A percentile compares a stretch with the other conserved stretches of the same genome.
Conservation (phyloP, 2,329 filamentous ascomycete genomes). For the Paramyrothecium sp. region DNA sequence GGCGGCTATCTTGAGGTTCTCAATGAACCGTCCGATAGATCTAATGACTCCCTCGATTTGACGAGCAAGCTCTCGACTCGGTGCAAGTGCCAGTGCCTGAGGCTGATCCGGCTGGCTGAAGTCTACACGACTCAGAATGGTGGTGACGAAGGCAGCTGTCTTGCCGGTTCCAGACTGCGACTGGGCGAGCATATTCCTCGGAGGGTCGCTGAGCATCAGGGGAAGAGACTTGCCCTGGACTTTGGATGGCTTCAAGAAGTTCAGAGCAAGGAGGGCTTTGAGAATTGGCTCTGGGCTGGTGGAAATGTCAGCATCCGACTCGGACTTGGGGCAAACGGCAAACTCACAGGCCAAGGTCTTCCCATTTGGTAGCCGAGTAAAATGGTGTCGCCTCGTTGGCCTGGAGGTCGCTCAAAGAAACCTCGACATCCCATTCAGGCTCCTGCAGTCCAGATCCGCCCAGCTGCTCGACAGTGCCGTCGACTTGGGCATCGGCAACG, state of each 20-base stretch:
- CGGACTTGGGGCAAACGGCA: neutral
- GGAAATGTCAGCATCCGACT: constrained; percentile 5
- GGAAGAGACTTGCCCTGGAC: constrained; percentile 95
- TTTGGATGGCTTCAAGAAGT: constrained; percentile 94
- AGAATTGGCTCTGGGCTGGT: constrained; percentile 56
- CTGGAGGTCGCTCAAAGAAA: constrained; percentile 88
- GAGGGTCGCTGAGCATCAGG: constrained; percentile 82
- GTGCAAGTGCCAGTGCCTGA: constrained; percentile 86
- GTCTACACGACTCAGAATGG: constrained; percentile 85
- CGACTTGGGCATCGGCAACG: constrained; percentile 29
- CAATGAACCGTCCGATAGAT: constrained; percentile 81
- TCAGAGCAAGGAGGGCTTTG: constrained; percentile 75
- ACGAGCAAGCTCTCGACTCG: constrained; percentile 89
- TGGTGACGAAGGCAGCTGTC: constrained; percentile 93
- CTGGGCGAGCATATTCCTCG: constrained; percentile 92
- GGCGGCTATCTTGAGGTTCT: constrained; percentile 71
- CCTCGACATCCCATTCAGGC: constrained; percentile 82
- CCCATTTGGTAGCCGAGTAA: constrained; percentile 79
- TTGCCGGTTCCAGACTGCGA: constrained; percentile 99
- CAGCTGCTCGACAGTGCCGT: constrained; percentile 32
- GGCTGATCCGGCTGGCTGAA: constrained; percentile 65
- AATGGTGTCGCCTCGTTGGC: constrained; percentile 83
- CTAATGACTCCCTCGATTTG: constrained; percentile 87
- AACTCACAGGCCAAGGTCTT: constrained; percentile 77
- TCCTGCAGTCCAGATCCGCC: constrained; percentile 61